These are phyloP conservation scores for Lactifluus pinguis DNA, from an alignment of 768 basidiomycete genomes.

Conservation along the genomic window DNA sequence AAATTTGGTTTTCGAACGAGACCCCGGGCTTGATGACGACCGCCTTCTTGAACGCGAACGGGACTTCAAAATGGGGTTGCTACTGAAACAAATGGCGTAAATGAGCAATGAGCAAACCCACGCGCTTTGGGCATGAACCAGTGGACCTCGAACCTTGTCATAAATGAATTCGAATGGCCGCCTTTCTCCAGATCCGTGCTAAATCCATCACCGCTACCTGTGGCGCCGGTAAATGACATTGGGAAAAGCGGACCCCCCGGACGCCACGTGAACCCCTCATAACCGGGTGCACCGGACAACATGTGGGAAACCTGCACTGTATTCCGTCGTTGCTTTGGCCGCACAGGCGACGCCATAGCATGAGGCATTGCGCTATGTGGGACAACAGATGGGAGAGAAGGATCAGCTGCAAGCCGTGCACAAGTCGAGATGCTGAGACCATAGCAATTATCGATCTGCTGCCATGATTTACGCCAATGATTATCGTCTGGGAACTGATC, in stretches of 20 bases:
- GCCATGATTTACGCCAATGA: slow-evolving; percentile 3
- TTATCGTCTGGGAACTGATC: background rate
- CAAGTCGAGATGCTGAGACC: slow-evolving; percentile 20
- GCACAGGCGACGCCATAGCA: slow-evolving; percentile 10
- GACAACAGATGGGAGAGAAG: slow-evolving; percentile 10
- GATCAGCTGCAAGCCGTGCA: slow-evolving; percentile 13
- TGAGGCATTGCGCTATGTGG: slow-evolving; percentile 12
- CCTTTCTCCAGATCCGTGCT: slow-evolving; percentile 6
- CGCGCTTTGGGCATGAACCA: background rate
- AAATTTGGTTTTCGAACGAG: slow-evolving; percentile 10
- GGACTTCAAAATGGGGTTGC: slow-evolving; percentile 13
- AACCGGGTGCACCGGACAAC: slow-evolving; percentile 19
- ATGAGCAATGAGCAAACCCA: slow-evolving; percentile 14
- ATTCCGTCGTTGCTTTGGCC: slow-evolving; percentile 12
- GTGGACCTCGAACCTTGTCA: slow-evolving; percentile 8
- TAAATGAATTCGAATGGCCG: slow-evolving; percentile 7
- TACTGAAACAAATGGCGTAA: background rate
- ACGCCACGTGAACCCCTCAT: slow-evolving; percentile 19
- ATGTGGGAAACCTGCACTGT: slow-evolving; percentile 19
- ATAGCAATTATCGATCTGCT: slow-evolving; percentile 10
- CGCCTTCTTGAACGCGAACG: slow-evolving; percentile 13
- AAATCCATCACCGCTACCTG: background rate
- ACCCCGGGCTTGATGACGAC: background rate
- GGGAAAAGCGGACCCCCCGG: slow-evolving; percentile 20
- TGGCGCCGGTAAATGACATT: slow-evolving; percentile 16